Percentiles rank a stretch among this genome's conserved stretches.
Evolutionary conservation across 768 basidiomycete species (phyloP).

Genomic region (Xerocomus brunneocitrinus): DNA sequence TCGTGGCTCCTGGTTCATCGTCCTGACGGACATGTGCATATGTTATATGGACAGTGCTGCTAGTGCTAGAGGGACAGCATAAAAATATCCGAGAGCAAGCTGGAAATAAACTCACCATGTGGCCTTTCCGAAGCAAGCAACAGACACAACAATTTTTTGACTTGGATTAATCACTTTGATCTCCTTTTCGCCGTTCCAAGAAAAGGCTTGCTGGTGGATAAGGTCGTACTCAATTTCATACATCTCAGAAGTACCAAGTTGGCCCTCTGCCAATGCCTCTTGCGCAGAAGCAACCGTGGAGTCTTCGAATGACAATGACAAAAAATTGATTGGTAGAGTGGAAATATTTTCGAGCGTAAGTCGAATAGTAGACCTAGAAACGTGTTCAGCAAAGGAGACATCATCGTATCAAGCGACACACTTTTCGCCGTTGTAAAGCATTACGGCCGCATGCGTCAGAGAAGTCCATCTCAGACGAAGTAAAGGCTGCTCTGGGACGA

Average conservation of each 20-base stretch:
- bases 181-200: constrained; percentile 53
- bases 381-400: background rate
- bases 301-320: constrained; percentile 86
- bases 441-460: constrained; percentile 89
- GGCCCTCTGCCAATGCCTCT: constrained; percentile 72
- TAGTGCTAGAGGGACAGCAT: constrained; percentile 47
- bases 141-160: constrained; percentile 59
- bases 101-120: constrained; percentile 69
- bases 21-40: constrained; percentile 66
- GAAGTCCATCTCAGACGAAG: constrained; percentile 83
- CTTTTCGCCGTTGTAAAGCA: constrained; percentile 95
- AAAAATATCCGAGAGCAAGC: background rate
- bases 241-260: constrained; percentile 75
- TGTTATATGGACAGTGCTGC: constrained; percentile 75
- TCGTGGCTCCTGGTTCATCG: constrained; percentile 28
- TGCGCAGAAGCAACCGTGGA: constrained; percentile 78
- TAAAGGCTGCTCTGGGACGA: constrained; percentile 84
- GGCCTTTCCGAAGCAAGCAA: constrained; percentile 83
- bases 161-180: constrained; percentile 57
- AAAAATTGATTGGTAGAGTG: constrained; percentile 72
- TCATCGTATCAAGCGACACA: constrained; percentile 33
- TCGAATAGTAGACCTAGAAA: constrained; percentile 69
- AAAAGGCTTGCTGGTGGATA: constrained; percentile 73
- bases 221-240: constrained; percentile 89
- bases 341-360: constrained; percentile 92